phyloP scores from a whole-genome alignment of 148 eudicot genomes.

The Arbutus unedo region DNA sequence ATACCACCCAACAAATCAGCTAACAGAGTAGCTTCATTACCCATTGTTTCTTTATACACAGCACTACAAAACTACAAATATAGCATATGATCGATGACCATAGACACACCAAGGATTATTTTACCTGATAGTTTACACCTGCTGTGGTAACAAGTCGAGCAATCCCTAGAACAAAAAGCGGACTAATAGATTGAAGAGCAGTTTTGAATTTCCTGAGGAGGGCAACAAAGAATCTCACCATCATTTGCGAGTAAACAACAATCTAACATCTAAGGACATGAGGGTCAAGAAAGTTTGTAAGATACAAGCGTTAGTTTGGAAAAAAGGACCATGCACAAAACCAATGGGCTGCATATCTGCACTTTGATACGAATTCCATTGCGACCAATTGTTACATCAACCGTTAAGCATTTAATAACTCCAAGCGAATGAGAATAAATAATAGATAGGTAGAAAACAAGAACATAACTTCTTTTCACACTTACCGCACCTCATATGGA shows the following conservation, averaged over 20 bases:
- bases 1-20: background rate
- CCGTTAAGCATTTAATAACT: background rate
- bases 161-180: constrained; percentile 71
- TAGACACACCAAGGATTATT: constrained; percentile 1
- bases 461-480: background rate
- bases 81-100: background rate
- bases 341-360: no score
- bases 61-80: background rate
- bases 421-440: constrained; percentile 2
- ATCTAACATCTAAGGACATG: background rate
- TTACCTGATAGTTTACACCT: constrained; percentile 93
- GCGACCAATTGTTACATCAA: background rate
- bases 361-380: no score
- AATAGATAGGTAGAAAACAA: background rate
- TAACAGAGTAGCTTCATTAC: constrained; percentile 2
- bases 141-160: constrained; percentile 71
- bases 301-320: background rate
- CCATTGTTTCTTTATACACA: background rate
- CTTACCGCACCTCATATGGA: background rate
- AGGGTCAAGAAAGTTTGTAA: background rate
- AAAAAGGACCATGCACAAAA: no score
- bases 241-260: background rate
- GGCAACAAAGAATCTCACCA: background rate
- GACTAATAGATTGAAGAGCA: constrained; percentile 61
- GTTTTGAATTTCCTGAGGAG: constrained; percentile 55